Percentiles rank a stretch among this genome's conserved stretches.
These are phyloP conservation scores for Rhizoclosmatium sp. DNA, from an alignment of 192 early-diverging fungal genomes.

Conservation along the genomic window DNA sequence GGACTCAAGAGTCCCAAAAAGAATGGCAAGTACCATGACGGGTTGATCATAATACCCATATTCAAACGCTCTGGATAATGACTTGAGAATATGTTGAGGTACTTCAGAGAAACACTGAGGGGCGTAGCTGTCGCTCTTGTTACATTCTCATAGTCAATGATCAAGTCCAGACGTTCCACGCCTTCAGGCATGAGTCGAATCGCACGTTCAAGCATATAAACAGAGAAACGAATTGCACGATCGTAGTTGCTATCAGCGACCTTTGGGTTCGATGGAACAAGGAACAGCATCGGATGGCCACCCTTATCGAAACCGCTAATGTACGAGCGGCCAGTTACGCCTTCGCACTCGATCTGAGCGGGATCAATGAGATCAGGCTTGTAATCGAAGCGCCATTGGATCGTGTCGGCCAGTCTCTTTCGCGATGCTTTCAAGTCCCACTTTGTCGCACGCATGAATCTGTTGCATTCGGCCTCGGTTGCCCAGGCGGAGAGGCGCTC, in stretches of 20 bases:
- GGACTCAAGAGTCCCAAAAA: slow-evolving; percentile 82
- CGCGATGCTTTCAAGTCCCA: slow-evolving; percentile 69
- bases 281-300: slow-evolving; percentile 67
- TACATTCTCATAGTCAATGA: slow-evolving; percentile 85
- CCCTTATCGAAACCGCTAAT: slow-evolving; percentile 65
- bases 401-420: slow-evolving; percentile 71
- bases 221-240: slow-evolving; percentile 75
- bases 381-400: slow-evolving; percentile 80
- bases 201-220: slow-evolving; percentile 78
- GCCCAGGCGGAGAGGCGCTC: slow-evolving; percentile 29
- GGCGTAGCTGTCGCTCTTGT: slow-evolving; percentile 73
- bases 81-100: slow-evolving; percentile 77
- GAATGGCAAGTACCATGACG: slow-evolving; percentile 85
- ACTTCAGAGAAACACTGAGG: slow-evolving; percentile 50
- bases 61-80: slow-evolving; percentile 92
- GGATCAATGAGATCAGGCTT: slow-evolving; percentile 73
- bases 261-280: slow-evolving; percentile 65
- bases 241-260: slow-evolving; percentile 52
- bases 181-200: slow-evolving; percentile 73
- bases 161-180: slow-evolving; percentile 78
- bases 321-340: slow-evolving; percentile 61
- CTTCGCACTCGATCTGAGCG: slow-evolving; percentile 75
- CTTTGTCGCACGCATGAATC: slow-evolving; percentile 75
- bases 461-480: slow-evolving; percentile 60
- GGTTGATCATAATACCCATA: slow-evolving; percentile 69